Evolutionary conservation across 2,329 filamentous ascomycete species (phyloP), one percentile per base, ranked within the genome.

Genomic region (Pestalotiopsis sp.): DNA sequence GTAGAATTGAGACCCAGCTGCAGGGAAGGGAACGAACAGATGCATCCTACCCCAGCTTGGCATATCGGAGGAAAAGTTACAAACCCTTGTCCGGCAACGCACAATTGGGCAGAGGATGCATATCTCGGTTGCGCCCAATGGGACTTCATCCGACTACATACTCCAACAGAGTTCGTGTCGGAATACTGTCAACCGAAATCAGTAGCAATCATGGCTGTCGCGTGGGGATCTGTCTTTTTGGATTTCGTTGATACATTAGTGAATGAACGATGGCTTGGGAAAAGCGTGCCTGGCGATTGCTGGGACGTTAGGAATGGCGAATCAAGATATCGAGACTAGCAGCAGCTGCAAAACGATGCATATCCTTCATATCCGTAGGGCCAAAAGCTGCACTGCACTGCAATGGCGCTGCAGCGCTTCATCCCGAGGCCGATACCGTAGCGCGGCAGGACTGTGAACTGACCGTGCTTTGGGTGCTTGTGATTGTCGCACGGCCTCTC

Each of bases 41-140:
- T 14, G 30, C 58, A 61, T 35, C 26, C 58, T 61, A 61, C 58
- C 58, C 58, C 58, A 39, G 58, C 58, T 61, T 61, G 58, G 58
- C 30, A 61, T 61, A 14, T 61, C n/a, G 58, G 30, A 35, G 44
- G 44, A 22, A 61, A 61, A 35, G 58, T 61, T 39, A 35, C 58
- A 61, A 39, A n/a, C 58, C 58, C 58, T 61, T n/a, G 58, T 39
- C 38, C 44, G 58, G 58, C 24, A 61, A 39, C 26, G 30, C 30
- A 61, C 24, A 61, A 20, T 61, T 26, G 58, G 58, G 17, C 13
- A 39, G n/a, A 35, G 22, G 13, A 26, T 58, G 56, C 30, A 61
- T 39, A 13, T 61, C 26, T 39, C 58, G 11, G 35, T 35, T 35
- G 35, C 26, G 58, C 24, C 58, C 58, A 20, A 61, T 35, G 38